Conservation (phyloP, 805 yeast species). For the Trichomonascus vanleenenianus region DNA sequence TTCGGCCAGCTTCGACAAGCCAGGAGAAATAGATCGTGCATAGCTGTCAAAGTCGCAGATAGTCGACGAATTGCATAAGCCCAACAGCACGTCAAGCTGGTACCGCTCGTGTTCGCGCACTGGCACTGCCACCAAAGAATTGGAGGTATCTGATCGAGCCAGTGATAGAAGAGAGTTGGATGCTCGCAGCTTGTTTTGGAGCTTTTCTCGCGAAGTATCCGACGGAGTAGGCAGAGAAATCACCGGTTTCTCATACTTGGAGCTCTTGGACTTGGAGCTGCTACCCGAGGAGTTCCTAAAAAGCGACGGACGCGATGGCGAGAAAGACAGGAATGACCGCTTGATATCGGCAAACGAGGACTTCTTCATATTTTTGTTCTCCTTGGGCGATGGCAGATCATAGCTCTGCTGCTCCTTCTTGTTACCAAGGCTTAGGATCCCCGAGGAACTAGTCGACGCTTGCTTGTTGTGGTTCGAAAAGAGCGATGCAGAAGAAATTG, state of each 20-base stretch:
- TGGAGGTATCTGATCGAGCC: conserved; percentile 13
- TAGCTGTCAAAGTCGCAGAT: conserved; percentile 29
- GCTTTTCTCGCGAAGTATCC: conserved; percentile 46
- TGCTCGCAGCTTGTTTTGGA: conserved; percentile 45
- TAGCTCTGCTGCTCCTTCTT: not conserved
- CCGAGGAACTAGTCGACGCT: not conserved
- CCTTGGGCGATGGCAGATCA: not conserved
- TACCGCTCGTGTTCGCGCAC: conserved; percentile 29
- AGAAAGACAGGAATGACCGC: conserved; percentile 9
- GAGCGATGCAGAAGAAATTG: conserved; percentile 10
- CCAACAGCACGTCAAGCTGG: conserved; percentile 30
- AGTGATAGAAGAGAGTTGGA: conserved; percentile 42
- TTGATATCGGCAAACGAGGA: conserved; percentile 12
- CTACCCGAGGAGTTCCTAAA: conserved; percentile 1
- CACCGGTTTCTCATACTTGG: conserved; percentile 29
- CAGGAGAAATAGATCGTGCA: conserved; percentile 15
- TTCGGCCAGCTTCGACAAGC: conserved; percentile 37
- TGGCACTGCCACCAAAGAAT: conserved; percentile 27
- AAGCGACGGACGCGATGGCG: conserved; percentile 7
- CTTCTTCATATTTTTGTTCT: not conserved
- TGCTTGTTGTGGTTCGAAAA: conserved; percentile 1
- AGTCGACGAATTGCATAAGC: conserved; percentile 30
- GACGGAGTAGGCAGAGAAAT: conserved; percentile 57
- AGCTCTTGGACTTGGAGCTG: not conserved
- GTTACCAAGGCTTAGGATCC: not conserved